phyloP scores from a whole-genome alignment of 257 asterid species.

The Lycium barbarum region DNA sequence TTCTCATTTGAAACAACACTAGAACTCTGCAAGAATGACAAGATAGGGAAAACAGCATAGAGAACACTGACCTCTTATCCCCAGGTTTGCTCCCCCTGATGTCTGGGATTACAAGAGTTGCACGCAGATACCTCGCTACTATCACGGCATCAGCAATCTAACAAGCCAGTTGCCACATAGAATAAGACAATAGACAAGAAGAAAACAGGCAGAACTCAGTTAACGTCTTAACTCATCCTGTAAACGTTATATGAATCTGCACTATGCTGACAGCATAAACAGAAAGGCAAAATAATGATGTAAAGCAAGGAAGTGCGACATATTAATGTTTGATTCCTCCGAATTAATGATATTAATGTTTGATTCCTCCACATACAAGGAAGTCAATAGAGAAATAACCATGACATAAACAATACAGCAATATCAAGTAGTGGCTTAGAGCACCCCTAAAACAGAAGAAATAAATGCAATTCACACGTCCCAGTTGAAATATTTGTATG shows the following conservation, averaged over 20 bases:
- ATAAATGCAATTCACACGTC: background rate
- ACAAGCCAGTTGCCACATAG: background rate
- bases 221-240: background rate
- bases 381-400: background rate
- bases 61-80: conserved; percentile 68
- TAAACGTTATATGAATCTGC: background rate
- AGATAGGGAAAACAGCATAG: background rate
- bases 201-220: background rate
- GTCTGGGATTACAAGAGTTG: conserved; percentile 93
- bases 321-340: background rate
- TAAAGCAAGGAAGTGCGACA: background rate
- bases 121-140: conserved; percentile 87
- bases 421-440: conserved; percentile 2
- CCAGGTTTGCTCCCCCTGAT: conserved; percentile 87
- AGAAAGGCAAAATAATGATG: background rate
- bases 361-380: background rate
- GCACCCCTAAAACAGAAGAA: background rate
- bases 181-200: conserved; percentile 28
- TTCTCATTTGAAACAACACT: conserved; percentile 18
- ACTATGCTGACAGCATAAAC: background rate
- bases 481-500: background rate
- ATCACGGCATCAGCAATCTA: conserved; percentile 96
- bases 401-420: background rate
- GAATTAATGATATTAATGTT: background rate
- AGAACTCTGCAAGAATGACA: background rate